A percentile compares a stretch with the other conserved stretches of the same genome.
Evolutionary conservation across 345 rosid genomes (phyloP).

Genomic region (Acer negundo): DNA sequence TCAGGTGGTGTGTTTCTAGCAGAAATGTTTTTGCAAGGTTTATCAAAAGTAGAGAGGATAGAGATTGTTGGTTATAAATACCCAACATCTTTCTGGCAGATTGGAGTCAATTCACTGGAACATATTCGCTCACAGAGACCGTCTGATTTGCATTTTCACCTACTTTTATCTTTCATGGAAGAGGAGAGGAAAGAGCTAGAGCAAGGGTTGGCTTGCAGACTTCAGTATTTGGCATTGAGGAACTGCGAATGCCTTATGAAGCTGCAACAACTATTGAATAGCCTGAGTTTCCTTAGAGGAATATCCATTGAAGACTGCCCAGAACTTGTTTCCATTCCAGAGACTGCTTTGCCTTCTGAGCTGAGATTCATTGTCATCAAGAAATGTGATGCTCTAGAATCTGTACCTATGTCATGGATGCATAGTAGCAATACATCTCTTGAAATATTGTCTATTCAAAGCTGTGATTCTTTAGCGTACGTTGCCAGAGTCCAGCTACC

Average conservation of each 20-base stretch:
- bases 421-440: not conserved
- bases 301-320: conserved; percentile 4
- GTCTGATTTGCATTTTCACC: no score
- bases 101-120: no score
- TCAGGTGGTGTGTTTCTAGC: not conserved
- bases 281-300: conserved; percentile 16
- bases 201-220: not conserved
- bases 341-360: not conserved
- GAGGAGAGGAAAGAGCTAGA: not conserved
- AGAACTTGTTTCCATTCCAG: not conserved
- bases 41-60: not conserved
- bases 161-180: not conserved
- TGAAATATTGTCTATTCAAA: conserved; percentile 1
- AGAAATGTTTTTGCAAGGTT: not conserved
- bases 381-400: not conserved
- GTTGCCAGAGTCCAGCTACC: conserved; percentile 21
- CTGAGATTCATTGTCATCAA: not conserved
- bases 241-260: conserved; percentile 10
- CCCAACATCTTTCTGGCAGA: no score
- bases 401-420: not conserved
- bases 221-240: not conserved
- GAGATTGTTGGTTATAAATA: no score
- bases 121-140: no score
- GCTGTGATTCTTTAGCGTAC: not conserved
- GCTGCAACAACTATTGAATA: not conserved